Percentiles rank a stretch among this genome's conserved stretches.
phyloP scores from a whole-genome alignment of 2,329 filamentous ascomycete species.

The Aspergillus versicolor region DNA sequence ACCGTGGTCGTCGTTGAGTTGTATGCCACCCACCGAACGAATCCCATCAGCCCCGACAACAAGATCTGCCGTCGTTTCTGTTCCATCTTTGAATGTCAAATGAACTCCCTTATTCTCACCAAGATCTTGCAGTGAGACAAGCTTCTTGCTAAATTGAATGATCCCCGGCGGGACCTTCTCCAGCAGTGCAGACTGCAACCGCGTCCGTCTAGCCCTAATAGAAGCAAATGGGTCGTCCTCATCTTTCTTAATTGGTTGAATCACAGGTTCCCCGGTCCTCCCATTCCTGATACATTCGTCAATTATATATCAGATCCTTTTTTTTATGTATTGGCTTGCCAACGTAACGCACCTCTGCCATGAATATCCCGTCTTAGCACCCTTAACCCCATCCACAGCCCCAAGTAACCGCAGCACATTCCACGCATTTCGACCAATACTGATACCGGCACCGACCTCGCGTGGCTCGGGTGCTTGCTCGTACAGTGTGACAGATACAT shows the following conservation, averaged over 20 bases:
- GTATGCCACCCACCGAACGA: background rate
- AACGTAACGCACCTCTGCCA: background rate
- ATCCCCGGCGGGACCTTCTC: background rate
- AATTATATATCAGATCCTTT: background rate
- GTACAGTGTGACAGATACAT: background rate
- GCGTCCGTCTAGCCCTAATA: constrained; percentile 6
- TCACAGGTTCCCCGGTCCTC: background rate
- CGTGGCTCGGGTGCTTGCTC: constrained; percentile 2
- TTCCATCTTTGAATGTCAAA: background rate
- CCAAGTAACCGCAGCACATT: constrained; percentile 2
- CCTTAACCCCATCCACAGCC: constrained; percentile 1
- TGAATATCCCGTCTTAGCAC: background rate
- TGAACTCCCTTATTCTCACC: background rate
- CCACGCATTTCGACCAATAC: constrained; percentile 3
- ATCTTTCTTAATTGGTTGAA: too few relatives aligned
- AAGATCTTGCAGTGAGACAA: background rate
- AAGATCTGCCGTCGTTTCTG: background rate
- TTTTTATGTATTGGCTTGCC: too few relatives aligned
- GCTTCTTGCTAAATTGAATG: constrained; percentile 1
- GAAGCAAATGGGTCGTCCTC: background rate
- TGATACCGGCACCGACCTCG: constrained; percentile 7
- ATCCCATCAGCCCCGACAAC: constrained; percentile 8
- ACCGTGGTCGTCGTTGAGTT: too few relatives aligned
- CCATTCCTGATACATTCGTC: background rate
- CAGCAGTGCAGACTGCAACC: constrained; percentile 6